Conservation (phyloP, 2,329 filamentous ascomycete species). For the Thermoascus crustaceus region DNA sequence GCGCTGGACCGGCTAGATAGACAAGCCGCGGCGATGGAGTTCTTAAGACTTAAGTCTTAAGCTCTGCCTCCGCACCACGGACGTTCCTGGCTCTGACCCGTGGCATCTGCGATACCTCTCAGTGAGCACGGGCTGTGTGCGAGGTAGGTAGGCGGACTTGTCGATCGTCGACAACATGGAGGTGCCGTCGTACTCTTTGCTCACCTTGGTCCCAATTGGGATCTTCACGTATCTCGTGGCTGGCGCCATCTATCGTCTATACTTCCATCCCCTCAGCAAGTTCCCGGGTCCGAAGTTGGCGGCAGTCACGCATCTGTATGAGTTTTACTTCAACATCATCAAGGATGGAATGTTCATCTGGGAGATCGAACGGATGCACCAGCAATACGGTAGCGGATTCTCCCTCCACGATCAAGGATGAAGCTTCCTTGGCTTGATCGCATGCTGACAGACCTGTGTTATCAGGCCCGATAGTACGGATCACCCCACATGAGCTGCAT, state of each 20-base stretch:
- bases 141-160: neutral
- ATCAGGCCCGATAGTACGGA: conserved; percentile 27
- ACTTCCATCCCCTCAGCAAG: conserved; percentile 23
- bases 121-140: too few species aligned
- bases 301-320: conserved; percentile 23
- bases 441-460: neutral
- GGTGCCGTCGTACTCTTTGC: neutral
- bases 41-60: conserved; percentile 2
- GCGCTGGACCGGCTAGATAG: neutral
- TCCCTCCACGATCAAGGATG: too few species aligned
- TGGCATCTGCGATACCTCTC: too few species aligned
- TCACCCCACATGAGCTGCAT: conserved; percentile 27
- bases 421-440: too few species aligned
- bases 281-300: conserved; percentile 27
- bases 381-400: conserved; percentile 19
- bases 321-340: conserved; percentile 29
- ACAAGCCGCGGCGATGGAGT: neutral
- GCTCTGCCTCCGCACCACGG: too few species aligned
- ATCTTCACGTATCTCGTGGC: conserved; percentile 4
- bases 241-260: conserved; percentile 21
- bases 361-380: conserved; percentile 27
- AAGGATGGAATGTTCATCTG: conserved; percentile 23
- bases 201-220: neutral
- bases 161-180: neutral
- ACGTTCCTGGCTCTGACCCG: too few species aligned